phyloP scores from a whole-genome alignment of 2,329 filamentous ascomycete species.

The Sporothrix variecibatus region DNA sequence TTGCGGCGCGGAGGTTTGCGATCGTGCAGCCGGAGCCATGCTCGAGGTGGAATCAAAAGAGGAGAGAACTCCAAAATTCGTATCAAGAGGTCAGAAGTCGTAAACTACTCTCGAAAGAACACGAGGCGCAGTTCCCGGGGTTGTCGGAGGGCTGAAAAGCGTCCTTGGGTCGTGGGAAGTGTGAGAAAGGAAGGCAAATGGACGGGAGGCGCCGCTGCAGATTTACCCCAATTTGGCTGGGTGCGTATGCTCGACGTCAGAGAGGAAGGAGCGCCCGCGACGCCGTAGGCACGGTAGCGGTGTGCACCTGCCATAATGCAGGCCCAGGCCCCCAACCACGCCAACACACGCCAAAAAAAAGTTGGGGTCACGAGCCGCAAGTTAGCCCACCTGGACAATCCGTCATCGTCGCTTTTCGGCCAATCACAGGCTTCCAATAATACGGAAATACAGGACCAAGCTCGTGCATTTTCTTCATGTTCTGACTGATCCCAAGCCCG shows the following conservation, averaged over 20 bases:
- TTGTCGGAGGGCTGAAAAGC: background rate
- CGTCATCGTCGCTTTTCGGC: background rate
- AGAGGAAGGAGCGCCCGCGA: background rate
- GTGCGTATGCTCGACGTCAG: background rate
- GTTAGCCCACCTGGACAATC: background rate
- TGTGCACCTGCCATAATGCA: background rate
- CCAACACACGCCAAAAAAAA: background rate
- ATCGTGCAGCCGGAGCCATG: background rate
- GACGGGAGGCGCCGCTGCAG: conserved; percentile 2
- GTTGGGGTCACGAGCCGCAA: conserved; percentile 16
- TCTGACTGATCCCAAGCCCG: conserved; percentile 4
- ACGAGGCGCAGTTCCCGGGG: background rate
- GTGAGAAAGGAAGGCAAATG: background rate
- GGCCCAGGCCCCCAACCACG: background rate
- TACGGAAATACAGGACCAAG: background rate
- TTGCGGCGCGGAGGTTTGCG: background rate
- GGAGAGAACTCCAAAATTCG: background rate
- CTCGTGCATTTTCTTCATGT: background rate
- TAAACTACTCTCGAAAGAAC: background rate
- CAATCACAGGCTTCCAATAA: conserved; percentile 17
- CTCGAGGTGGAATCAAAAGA: background rate
- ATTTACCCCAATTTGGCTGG: background rate
- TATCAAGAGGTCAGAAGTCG: background rate
- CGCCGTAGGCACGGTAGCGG: background rate
- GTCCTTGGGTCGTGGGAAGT: background rate